These are phyloP conservation scores for Cercospora nicotianae DNA, from an alignment of 2,329 filamentous ascomycete genomes.

Conservation along the genomic window DNA sequence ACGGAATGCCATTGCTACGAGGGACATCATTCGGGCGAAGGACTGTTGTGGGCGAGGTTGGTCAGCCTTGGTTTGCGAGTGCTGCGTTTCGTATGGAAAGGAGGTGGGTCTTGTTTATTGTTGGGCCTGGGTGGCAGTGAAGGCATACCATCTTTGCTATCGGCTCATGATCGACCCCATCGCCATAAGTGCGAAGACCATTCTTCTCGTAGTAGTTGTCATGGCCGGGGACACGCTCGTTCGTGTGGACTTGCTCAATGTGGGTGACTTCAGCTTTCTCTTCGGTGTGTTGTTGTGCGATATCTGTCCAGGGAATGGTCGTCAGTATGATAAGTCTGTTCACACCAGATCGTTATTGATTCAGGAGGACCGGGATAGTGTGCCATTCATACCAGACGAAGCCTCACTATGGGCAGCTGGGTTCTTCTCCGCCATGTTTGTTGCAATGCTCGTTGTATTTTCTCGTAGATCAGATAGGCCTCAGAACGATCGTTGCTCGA, in stretches of 20 bases:
- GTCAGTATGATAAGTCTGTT: neutral
- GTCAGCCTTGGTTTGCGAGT: neutral
- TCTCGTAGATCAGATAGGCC: neutral
- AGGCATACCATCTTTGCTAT: constrained; percentile 21
- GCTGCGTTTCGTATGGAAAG: too few relatives aligned
- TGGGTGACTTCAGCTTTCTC: constrained; percentile 24
- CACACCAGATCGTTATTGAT: neutral
- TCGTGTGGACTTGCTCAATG: constrained; percentile 42
- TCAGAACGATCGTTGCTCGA: neutral
- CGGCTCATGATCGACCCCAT: constrained; percentile 41
- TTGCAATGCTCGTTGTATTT: neutral
- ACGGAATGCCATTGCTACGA: constrained; percentile 3
- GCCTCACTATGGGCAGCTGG: neutral
- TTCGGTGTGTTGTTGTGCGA: neutral
- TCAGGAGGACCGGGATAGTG: neutral
- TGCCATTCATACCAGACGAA: neutral
- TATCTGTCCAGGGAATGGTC: neutral
- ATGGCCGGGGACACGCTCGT: constrained; percentile 38
- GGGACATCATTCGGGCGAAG: neutral
- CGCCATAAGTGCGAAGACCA: constrained; percentile 48
- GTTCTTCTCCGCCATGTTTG: neutral
- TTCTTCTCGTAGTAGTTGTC: constrained; percentile 42
- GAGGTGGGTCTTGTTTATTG: neutral
- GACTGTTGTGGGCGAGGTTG: neutral
- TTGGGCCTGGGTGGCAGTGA: too few relatives aligned